These are phyloP conservation scores for Prunus dulcis DNA, from an alignment of 306 rosid species.

Conservation along the genomic window DNA sequence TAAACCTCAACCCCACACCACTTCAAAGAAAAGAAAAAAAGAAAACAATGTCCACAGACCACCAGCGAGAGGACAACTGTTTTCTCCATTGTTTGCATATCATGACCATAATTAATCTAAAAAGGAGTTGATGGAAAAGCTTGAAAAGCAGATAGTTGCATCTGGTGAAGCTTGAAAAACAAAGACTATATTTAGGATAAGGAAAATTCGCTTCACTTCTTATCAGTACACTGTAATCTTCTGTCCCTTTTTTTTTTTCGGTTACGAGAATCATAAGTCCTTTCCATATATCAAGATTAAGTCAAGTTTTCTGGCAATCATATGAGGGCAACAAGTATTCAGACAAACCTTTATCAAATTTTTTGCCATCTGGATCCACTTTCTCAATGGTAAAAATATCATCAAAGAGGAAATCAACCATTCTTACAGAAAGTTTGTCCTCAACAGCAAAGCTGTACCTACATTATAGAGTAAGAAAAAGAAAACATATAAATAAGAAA, in stretches of 20 bases:
- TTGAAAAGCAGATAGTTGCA: not conserved
- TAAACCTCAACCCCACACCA: not conserved
- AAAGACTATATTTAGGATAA: not conserved
- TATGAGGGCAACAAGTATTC: not conserved
- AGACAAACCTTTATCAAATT: slow-evolving; percentile 73
- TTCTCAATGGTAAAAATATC: slow-evolving; percentile 68
- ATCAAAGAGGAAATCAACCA: slow-evolving; percentile 72
- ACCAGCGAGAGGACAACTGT: not conserved
- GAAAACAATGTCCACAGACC: not conserved
- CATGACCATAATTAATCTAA: not conserved
- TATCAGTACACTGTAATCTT: no score
- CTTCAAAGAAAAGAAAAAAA: not conserved
- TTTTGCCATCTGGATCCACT: slow-evolving; percentile 78
- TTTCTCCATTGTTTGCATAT: not conserved
- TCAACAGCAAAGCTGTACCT: slow-evolving; percentile 2
- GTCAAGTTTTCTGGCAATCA: no score
- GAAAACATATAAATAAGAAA: not conserved
- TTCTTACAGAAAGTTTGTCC: slow-evolving; percentile 24
- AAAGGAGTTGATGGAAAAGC: not conserved
- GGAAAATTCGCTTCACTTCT: no score
- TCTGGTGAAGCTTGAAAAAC: not conserved
- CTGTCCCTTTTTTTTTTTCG: no score
- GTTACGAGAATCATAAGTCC: no score
- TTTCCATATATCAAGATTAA: no score
- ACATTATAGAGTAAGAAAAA: not conserved